Percentiles rank a stretch among this genome's conserved stretches.
These are phyloP conservation scores for Yueomyces sp. DNA, from an alignment of 1,139 yeast genomes.

Conservation along the genomic window DNA sequence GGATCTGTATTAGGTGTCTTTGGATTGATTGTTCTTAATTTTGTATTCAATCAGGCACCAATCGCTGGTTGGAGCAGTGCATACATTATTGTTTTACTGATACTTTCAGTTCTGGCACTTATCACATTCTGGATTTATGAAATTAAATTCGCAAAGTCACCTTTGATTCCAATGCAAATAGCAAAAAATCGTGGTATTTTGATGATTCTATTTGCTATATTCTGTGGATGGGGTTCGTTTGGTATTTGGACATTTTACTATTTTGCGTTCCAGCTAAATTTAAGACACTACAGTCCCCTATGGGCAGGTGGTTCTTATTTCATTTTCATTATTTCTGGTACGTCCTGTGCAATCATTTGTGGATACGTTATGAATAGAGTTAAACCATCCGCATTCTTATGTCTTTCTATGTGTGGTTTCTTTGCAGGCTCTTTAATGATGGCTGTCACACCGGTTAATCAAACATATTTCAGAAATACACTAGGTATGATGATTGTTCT, in stretches of 20 bases:
- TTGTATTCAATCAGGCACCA: slow-evolving; percentile 46
- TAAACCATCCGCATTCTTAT: slow-evolving; percentile 34
- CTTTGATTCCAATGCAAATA: slow-evolving; percentile 36
- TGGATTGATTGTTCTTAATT: slow-evolving; percentile 37
- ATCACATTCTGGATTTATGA: slow-evolving; percentile 21
- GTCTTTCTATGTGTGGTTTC: slow-evolving; percentile 34
- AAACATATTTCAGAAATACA: slow-evolving; percentile 33
- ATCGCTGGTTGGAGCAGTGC: slow-evolving; percentile 36
- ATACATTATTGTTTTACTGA: slow-evolving; percentile 34
- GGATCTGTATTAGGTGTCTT: slow-evolving; percentile 36
- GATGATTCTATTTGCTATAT: slow-evolving; percentile 25
- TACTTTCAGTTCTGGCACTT: slow-evolving; percentile 30
- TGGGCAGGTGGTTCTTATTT: slow-evolving; percentile 33
- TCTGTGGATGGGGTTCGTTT: slow-evolving; percentile 48
- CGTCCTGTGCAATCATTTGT: slow-evolving; percentile 34
- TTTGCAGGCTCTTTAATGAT: slow-evolving; percentile 37
- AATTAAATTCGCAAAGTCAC: slow-evolving; percentile 23
- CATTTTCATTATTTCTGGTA: slow-evolving; percentile 36
- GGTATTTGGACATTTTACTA: slow-evolving; percentile 36
- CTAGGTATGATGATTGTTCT: slow-evolving; percentile 38
- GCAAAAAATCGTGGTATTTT: slow-evolving; percentile 23
- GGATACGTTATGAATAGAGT: slow-evolving; percentile 31
- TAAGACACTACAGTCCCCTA: slow-evolving; percentile 34
- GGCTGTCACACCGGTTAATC: slow-evolving; percentile 36
- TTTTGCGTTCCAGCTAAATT: slow-evolving; percentile 30